Conservation (phyloP, 345 rosid species). For the Pugionium cornutum region DNA sequence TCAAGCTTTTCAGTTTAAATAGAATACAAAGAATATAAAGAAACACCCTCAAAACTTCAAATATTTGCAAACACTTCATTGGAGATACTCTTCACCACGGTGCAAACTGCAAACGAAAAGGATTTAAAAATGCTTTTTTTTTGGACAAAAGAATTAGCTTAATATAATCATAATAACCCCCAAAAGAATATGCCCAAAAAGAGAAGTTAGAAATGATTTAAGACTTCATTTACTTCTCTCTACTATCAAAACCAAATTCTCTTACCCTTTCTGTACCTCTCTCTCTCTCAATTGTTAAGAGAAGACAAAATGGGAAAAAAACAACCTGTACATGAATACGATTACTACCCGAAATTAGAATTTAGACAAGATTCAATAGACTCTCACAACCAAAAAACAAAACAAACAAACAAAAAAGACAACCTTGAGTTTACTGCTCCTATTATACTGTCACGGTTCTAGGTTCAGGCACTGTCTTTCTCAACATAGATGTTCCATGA, state of each 20-base stretch:
- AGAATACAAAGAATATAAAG: too few relatives aligned
- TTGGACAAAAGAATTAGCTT: conserved; percentile 10
- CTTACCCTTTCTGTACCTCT: neutral
- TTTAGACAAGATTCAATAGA: too few relatives aligned
- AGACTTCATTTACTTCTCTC: conserved; percentile 12
- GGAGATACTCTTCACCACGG: too few relatives aligned
- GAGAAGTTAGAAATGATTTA: conserved; percentile 4
- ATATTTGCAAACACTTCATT: too few relatives aligned
- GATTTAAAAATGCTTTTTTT: too few relatives aligned
- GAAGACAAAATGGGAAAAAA: conserved; percentile 14
- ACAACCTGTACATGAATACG: conserved; percentile 24
- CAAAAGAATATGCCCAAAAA: conserved; percentile 19
- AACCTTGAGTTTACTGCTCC: conserved; percentile 28
- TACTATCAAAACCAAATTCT: conserved; percentile 36
- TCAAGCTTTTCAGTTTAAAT: too few relatives aligned
- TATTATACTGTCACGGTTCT: conserved; percentile 25
- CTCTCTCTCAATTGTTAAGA: conserved; percentile 3
- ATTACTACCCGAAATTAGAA: conserved; percentile 22
- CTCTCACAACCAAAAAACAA: too few relatives aligned
- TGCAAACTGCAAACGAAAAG: too few relatives aligned
- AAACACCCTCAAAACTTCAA: too few relatives aligned
- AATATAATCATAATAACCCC: neutral
- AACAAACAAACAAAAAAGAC: neutral
- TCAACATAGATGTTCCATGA: conserved; percentile 81
- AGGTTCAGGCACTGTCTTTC: conserved; percentile 58